Base-by-base conservation (phyloP, 208 protist genomes). In the Crithidia brevicula region DNA sequence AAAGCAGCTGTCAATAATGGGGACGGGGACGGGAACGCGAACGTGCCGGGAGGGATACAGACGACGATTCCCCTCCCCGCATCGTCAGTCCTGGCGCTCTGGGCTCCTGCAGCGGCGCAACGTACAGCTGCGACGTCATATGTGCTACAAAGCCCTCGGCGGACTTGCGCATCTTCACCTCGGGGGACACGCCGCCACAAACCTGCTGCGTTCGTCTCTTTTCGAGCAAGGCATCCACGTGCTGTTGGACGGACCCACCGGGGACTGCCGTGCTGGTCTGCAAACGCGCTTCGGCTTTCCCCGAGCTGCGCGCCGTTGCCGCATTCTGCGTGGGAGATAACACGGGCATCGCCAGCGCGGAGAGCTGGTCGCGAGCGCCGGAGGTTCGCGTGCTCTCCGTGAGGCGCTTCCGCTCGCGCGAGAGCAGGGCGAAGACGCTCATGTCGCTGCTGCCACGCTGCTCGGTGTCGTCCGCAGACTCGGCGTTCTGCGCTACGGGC, bases 91-190 rank as follows among this genome's bases (percentile, higher is more conserved):
- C 59, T 1, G 59, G 61, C 7, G 49, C 27, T 34, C 67, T 47
- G 6, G 67, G 45, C 11, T 77, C 38, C 31, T 16, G 31, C 59
- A 65, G n/a, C 30, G 62, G 74, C 38, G 69, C 52, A 18, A 82
- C 45, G 6, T 71, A 58, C 56, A 84, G 23, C 36, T 67, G 65
- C 27, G 78, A 53, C 3, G 78, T 79, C 61, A 84, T 64, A 30
- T 81, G 59, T 18, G 82, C 70, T 15, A 88, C 58, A 40, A 47
- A 78, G 50, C 72, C 67, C 23, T 67, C 34, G 9, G 61, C 61
- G 3, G 61, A 56, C 25, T 46, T 34, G 34, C 49, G 36, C 49
- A 58, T 56, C 50, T 56, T 33, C n/a, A 36, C 61, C 16, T 15
- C 23, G 0, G 61, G 61, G 4, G 61, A 25, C 23, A 58, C 61